Percentiles rank a stretch among this genome's conserved stretches.
These are phyloP conservation scores for Brassica juncea DNA, from an alignment of 345 rosid species.

Conservation along the genomic window DNA sequence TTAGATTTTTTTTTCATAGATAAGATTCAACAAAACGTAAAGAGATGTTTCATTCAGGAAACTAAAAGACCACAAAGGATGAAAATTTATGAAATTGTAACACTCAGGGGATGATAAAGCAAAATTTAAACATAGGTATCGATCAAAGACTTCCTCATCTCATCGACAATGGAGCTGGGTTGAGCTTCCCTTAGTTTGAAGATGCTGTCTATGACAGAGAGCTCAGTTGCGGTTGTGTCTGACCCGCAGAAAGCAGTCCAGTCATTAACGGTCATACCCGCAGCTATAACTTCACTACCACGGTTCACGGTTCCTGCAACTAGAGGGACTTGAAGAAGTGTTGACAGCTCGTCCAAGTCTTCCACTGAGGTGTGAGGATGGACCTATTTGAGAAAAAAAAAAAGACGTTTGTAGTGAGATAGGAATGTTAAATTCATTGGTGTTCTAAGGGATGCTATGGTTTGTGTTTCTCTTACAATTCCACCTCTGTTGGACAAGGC, in stretches of 20 bases:
- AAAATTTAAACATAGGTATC: conserved; percentile 67
- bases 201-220: conserved; percentile 83
- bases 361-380: conserved; percentile 93
- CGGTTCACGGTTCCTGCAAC: conserved; percentile 87
- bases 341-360: conserved; percentile 93
- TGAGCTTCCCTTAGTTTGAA: conserved; percentile 94
- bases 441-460: not conserved
- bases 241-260: conserved; percentile 91
- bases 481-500: conserved; percentile 87
- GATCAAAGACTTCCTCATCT: conserved; percentile 90
- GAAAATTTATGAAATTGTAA: not conserved
- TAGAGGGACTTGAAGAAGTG: conserved; percentile 77
- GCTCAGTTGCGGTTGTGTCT: conserved; percentile 91
- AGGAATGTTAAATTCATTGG: too few relatives aligned
- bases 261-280: conserved; percentile 86
- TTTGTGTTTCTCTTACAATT: conserved; percentile 58
- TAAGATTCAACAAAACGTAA: not conserved
- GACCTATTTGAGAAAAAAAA: conserved; percentile 48
- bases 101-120: not conserved
- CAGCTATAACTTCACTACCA: conserved; percentile 82
- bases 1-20: not conserved
- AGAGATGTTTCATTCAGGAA: not conserved
- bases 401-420: too few relatives aligned
- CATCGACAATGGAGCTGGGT: conserved; percentile 75
- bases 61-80: not conserved